Evolutionary conservation across 2,329 filamentous ascomycete genomes (phyloP), one percentile per base, ranked within the genome.

Genomic region (Hymenoscyphus infarciens): DNA sequence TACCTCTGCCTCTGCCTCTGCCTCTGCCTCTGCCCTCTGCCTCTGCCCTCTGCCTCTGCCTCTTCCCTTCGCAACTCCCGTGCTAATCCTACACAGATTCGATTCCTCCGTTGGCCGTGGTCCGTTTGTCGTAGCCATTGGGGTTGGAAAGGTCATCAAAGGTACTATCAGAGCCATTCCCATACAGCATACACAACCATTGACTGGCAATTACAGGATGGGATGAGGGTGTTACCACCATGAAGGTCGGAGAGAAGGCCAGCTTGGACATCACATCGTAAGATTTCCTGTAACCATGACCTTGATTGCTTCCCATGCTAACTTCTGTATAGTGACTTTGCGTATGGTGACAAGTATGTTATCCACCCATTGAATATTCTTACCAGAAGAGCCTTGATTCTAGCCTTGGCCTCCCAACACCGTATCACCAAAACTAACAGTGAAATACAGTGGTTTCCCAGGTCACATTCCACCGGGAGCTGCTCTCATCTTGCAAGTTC

Each of bases 161-260:
- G 94, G 93, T 95, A 82, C 25, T 66, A 70, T 49, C 49, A 6
- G 8, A 19, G 42, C 39, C 19, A 27, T 56, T 38, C 55, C 58
- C 55, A 35, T 62, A 39, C n/a, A 29, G 25, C 45, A 54, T 31
- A 49, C 56, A 55, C 35, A 62, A 53, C 45, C n/a, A 61, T 55
- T 71, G 63, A 69, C 56, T 52, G 45, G 38, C 16, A 62, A 45
- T 61, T 67, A 66, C 68, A 92, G 90, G 86, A 70, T 96, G 86
- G 92, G 92, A 92, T 73, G 87, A 97, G 78, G 93, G 89, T 69
- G 92, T 98, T 60, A 79, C 81, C 57, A 81, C 86, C 74, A 97
- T 99, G 94, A 88, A 88, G 75, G 81, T 96, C 63, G 93, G 94
- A 75, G 94, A 98, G 84, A 94, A 91, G 81, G 88, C 92, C 60